Conservation (phyloP, 441 rosid genomes). For the Populus hybrid region DNA sequence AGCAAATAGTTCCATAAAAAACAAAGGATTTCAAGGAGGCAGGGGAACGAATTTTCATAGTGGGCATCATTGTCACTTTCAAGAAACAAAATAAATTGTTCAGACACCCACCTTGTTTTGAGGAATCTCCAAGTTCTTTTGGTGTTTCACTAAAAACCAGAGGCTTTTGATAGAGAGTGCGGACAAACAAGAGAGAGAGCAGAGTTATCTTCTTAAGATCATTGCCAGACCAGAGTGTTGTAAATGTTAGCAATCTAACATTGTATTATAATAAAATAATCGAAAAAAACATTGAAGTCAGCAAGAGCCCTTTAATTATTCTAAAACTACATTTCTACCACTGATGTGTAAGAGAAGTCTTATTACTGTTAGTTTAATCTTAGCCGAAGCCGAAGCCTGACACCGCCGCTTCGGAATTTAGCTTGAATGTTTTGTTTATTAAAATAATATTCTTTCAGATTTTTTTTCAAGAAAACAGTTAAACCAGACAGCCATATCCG, state of each 20-base stretch:
- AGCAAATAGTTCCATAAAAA: background rate
- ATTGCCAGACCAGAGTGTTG: background rate
- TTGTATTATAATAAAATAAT: background rate
- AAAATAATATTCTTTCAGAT: no score
- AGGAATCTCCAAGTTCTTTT: conserved; percentile 18
- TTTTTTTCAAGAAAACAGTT: no score
- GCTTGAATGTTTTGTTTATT: no score
- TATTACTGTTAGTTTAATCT: background rate
- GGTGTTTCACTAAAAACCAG: background rate
- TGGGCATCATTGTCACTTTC: conserved; percentile 1
- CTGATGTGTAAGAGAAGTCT: conserved; percentile 2
- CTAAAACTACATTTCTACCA: conserved; percentile 7
- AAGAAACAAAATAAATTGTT: conserved; percentile 5
- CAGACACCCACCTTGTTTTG: conserved; percentile 16
- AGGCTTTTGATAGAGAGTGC: conserved; percentile 3
- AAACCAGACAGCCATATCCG: no score
- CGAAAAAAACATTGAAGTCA: background rate
- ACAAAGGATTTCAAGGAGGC: conserved; percentile 6
- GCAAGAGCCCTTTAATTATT: background rate
- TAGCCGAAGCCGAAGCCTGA: no score
- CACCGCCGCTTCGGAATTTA: no score
- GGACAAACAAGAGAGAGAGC: background rate
- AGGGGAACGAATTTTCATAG: background rate
- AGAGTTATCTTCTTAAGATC: background rate
- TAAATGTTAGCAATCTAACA: background rate